Evolutionary conservation across 306 rosid genomes (phyloP).

Genomic region (Vigna nakashimae): DNA sequence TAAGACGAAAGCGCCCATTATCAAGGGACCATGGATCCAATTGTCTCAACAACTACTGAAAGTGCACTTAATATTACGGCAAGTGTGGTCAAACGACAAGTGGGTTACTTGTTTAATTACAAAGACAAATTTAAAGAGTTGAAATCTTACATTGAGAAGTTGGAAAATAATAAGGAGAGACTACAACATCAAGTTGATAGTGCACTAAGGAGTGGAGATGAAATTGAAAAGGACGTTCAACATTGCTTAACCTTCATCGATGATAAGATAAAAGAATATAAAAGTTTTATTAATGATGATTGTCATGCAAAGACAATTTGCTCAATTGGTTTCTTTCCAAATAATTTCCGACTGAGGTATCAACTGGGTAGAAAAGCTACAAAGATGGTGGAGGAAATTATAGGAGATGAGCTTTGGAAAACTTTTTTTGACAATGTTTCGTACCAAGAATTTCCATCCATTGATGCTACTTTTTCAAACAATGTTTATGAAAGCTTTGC

Average conservation of each 20-base stretch:
- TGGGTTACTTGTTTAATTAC: slow-evolving; percentile 1
- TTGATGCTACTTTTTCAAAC: background rate
- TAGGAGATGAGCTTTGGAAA: background rate
- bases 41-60: background rate
- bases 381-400: slow-evolving; percentile 3
- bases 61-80: background rate
- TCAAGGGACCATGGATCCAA: background rate
- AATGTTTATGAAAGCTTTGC: slow-evolving; percentile 3
- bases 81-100: background rate
- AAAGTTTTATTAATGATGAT: background rate
- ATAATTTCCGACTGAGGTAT: slow-evolving; percentile 1
- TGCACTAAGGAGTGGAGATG: background rate
- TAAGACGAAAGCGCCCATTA: background rate
- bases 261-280: background rate
- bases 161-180: background rate
- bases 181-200: background rate
- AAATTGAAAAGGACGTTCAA: background rate
- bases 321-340: slow-evolving; percentile 20
- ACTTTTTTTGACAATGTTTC: background rate
- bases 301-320: background rate
- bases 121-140: background rate
- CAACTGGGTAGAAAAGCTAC: background rate
- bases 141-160: background rate
- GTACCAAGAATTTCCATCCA: background rate
- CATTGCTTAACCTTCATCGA: background rate